Conservation (phyloP, 1,284 basidiomycete species). For the Kalmanozyma brasiliensis region DNA sequence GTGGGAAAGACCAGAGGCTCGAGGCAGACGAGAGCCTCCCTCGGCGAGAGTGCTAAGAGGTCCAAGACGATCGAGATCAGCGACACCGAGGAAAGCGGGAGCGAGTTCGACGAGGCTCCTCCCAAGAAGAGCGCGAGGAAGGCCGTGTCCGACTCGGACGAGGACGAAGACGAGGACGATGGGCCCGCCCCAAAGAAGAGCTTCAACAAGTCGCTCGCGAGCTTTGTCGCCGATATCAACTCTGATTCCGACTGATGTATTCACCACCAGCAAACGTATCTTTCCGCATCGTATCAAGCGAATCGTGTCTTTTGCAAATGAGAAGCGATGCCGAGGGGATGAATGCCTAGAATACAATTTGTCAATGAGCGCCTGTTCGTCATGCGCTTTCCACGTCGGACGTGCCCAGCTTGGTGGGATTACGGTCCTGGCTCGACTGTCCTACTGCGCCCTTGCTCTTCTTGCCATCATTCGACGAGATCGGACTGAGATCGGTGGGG, state of each 20-base stretch:
- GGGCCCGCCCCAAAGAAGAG: conserved; percentile 21
- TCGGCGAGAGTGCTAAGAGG: neutral
- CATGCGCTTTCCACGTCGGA: conserved; percentile 28
- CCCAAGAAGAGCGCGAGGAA: neutral
- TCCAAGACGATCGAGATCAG: conserved; percentile 1
- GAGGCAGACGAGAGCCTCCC: conserved; percentile 5
- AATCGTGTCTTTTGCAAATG: too few relatives aligned
- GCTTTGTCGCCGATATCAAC: conserved; percentile 47
- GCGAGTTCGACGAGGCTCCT: conserved; percentile 17
- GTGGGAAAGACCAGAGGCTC: conserved; percentile 3
- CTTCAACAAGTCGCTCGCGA: conserved; percentile 45
- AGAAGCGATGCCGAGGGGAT: neutral
- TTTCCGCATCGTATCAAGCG: too few relatives aligned
- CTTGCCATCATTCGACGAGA: conserved; percentile 21
- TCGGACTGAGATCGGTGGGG: conserved; percentile 27
- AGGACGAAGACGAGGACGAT: conserved; percentile 40
- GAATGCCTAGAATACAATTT: conserved; percentile 22
- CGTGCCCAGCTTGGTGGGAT: conserved; percentile 32
- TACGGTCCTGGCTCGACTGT: conserved; percentile 8
- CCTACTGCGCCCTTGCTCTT: conserved; percentile 22
- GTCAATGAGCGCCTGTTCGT: neutral
- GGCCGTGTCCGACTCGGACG: conserved; percentile 11
- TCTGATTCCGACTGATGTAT: conserved; percentile 36
- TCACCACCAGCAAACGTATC: too few relatives aligned
- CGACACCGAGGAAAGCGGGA: conserved; percentile 13